phyloP scores from a whole-genome alignment of 140 eudicot genomes.

The Bidens hawaiensis region DNA sequence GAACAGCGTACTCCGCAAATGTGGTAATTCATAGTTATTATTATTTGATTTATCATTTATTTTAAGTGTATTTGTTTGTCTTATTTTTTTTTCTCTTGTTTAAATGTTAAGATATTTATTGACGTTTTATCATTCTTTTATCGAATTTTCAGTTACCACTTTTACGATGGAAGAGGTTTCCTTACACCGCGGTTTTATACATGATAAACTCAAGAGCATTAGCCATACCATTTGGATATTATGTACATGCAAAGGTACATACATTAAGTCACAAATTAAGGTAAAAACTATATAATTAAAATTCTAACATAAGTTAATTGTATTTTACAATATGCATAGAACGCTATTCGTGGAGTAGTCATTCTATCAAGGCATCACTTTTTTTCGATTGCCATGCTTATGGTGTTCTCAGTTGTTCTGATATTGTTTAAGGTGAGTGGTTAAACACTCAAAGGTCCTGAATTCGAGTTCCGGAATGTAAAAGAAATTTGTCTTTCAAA shows the following conservation, averaged over 20 bases:
- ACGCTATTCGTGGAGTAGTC: constrained; percentile 15
- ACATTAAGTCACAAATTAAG: neutral
- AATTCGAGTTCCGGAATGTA: no score
- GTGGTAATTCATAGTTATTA: constrained; percentile 19
- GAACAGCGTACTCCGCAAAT: constrained; percentile 34
- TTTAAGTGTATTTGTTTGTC: no score
- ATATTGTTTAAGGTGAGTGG: constrained; percentile 29
- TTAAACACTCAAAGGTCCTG: no score
- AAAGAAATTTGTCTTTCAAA: no score
- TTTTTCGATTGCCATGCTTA: constrained; percentile 26
- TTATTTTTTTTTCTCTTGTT: no score
- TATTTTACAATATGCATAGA: constrained; percentile 16
- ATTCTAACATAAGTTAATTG: neutral
- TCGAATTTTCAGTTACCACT: constrained; percentile 19
- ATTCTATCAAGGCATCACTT: constrained; percentile 23
- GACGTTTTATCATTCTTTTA: no score
- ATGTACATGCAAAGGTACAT: constrained; percentile 22
- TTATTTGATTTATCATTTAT: no score
- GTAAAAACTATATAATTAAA: neutral
- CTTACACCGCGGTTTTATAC: constrained; percentile 32
- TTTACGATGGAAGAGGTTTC: constrained; percentile 37
- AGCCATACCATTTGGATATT: constrained; percentile 34
- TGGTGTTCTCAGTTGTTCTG: constrained; percentile 24
- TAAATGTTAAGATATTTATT: no score
- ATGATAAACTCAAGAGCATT: constrained; percentile 35